Evolutionary conservation across 1,284 basidiomycete genomes (phyloP).

Genomic region (Anthracocystis panici-leucophaei): DNA sequence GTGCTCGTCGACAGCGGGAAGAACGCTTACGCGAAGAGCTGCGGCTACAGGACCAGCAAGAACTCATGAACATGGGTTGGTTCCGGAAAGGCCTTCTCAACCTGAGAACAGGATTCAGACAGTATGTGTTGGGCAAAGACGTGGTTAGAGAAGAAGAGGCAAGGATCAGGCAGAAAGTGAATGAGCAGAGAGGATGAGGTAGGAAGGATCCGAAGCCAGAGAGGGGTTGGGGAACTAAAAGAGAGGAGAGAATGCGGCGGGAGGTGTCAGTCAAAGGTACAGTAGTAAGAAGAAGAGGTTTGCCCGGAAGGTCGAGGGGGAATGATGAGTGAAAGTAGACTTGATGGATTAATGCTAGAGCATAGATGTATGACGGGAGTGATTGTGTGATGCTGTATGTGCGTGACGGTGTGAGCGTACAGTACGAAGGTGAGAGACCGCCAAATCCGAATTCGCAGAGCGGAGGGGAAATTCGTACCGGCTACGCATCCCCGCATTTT

Average conservation of each 20-base stretch:
- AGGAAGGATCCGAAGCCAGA: constrained; percentile 28
- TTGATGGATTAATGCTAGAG: not conserved
- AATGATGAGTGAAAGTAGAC: not conserved
- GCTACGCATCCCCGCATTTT: not conserved
- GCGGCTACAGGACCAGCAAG: constrained; percentile 26
- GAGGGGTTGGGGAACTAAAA: constrained; percentile 19
- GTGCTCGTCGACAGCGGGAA: constrained; percentile 34
- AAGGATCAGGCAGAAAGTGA: constrained; percentile 13
- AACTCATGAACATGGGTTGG: constrained; percentile 54
- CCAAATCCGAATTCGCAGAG: not conserved
- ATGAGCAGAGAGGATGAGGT: constrained; percentile 23
- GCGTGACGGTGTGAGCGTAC: too few species aligned
- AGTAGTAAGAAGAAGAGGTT: constrained; percentile 27
- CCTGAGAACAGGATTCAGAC: constrained; percentile 30
- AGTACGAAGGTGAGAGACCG: not conserved
- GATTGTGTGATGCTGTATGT: not conserved
- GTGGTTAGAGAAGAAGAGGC: constrained; percentile 26
- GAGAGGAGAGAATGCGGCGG: constrained; percentile 30
- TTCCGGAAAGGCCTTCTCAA: constrained; percentile 45
- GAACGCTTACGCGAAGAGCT: constrained; percentile 34
- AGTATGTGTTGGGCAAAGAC: constrained; percentile 45
- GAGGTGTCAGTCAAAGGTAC: constrained; percentile 32
- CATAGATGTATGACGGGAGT: not conserved
- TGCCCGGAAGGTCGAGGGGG: not conserved
- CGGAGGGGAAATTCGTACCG: not conserved